Evolutionary conservation across 2,329 filamentous ascomycete species (phyloP).

Genomic region (Lasiodiplodia gonubiensis): DNA sequence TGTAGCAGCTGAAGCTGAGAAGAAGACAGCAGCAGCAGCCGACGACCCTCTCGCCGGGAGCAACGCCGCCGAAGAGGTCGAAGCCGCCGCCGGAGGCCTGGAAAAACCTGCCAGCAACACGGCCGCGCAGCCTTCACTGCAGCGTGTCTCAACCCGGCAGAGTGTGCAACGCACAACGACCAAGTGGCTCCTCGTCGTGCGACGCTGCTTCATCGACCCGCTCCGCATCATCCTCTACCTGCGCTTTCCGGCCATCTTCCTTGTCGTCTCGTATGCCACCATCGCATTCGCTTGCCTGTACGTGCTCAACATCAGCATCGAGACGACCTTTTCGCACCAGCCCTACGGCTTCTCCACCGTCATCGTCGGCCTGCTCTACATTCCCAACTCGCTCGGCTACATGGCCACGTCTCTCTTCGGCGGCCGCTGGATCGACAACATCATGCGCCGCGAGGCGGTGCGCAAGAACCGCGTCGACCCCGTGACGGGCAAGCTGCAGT

Average conservation of each 20-base stretch:
- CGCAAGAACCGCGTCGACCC: conserved; percentile 46
- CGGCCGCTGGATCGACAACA: conserved; percentile 48
- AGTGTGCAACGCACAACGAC: conserved; percentile 43
- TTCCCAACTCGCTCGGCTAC: conserved; percentile 46
- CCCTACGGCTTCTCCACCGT: conserved; percentile 46
- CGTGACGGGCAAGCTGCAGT: conserved; percentile 41
- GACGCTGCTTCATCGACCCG: conserved; percentile 47
- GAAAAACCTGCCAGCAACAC: conserved; percentile 11
- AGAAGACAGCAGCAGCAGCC: conserved; percentile 20
- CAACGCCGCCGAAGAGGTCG: conserved; percentile 10
- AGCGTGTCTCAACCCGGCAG: conserved; percentile 41
- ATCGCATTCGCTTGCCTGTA: conserved; percentile 49
- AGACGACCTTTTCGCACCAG: conserved; percentile 41
- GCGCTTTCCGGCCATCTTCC: conserved; percentile 45
- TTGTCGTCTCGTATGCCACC: conserved; percentile 48
- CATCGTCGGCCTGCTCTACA: conserved; percentile 48
- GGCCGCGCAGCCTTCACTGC: conserved; percentile 31
- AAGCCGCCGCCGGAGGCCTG: conserved; percentile 12
- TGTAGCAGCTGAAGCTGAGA: conserved; percentile 30
- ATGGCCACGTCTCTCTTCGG: conserved; percentile 43
- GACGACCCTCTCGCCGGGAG: conserved; percentile 21
- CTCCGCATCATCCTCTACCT: conserved; percentile 47
- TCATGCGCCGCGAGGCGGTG: conserved; percentile 48
- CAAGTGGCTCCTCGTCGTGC: conserved; percentile 36
- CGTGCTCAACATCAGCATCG: conserved; percentile 48